Conservation (phyloP, 2,329 filamentous ascomycete genomes). For the Alternaria gaisen region DNA sequence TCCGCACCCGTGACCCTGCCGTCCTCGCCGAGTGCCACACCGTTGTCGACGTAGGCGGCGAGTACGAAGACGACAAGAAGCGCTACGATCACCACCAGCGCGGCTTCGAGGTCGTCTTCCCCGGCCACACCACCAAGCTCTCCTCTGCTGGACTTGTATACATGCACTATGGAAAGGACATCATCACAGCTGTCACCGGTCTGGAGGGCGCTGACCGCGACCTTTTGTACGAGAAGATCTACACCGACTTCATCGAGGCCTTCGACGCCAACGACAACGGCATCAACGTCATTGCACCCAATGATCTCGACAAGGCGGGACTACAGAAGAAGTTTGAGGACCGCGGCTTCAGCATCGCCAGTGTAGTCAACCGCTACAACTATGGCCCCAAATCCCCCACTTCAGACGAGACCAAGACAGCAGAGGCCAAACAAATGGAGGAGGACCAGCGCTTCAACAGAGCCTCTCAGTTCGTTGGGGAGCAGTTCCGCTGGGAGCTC, state of each 20-base stretch:
- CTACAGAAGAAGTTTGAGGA: constrained; percentile 84
- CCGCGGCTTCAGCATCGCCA: constrained; percentile 83
- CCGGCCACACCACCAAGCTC: constrained; percentile 83
- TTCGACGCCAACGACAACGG: constrained; percentile 99
- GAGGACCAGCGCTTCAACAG: constrained; percentile 83
- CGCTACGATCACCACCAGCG: constrained; percentile 99
- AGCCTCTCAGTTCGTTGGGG: constrained; percentile 85
- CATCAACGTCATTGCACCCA: constrained; percentile 80
- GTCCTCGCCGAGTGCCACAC: constrained; percentile 85
- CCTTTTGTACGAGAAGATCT: constrained; percentile 86
- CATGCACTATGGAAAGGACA: constrained; percentile 89
- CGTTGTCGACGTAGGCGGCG: constrained; percentile 96
- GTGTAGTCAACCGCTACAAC: constrained; percentile 87
- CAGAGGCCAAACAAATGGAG: constrained; percentile 65
- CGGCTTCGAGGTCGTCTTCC: constrained; percentile 85
- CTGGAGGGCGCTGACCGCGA: constrained; percentile 72
- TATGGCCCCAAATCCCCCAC: constrained; percentile 64
- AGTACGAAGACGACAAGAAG: constrained; percentile 79
- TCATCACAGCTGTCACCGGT: constrained; percentile 74
- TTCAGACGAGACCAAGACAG: constrained; percentile 37
- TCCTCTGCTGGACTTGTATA: constrained; percentile 94
- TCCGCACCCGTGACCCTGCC: constrained; percentile 87
- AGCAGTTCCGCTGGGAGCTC: constrained; percentile 84
- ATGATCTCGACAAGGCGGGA: constrained; percentile 72
- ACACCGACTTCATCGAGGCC: constrained; percentile 92